Percentiles rank a stretch among this genome's conserved stretches.
These are phyloP conservation scores for Amylostereum areolatum DNA, from an alignment of 1,284 basidiomycete species.

Conservation along the genomic window DNA sequence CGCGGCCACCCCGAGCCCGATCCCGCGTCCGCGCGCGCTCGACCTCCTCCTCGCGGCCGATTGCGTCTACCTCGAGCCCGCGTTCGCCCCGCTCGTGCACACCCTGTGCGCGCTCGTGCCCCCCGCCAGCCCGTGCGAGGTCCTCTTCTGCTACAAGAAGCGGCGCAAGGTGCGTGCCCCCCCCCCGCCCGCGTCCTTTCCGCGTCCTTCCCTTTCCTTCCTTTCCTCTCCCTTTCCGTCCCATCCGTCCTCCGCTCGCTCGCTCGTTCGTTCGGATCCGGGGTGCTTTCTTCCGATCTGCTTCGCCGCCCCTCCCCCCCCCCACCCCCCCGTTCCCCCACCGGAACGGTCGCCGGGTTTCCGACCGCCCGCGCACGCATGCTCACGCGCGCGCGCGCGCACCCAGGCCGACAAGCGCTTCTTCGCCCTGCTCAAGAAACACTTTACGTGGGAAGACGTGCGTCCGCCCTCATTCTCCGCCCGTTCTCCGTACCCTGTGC, in stretches of 20 bases:
- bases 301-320: too few relatives aligned
- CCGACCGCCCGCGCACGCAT: too few relatives aligned
- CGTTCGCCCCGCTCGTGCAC: slow-evolving; percentile 82
- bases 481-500: neutral
- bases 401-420: slow-evolving; percentile 85
- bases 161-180: slow-evolving; percentile 66
- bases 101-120: slow-evolving; percentile 66
- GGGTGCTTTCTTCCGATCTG: neutral
- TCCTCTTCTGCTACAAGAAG: slow-evolving; percentile 92
- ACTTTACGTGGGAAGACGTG: slow-evolving; percentile 76
- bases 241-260: neutral
- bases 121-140: slow-evolving; percentile 47
- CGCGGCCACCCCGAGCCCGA: slow-evolving; percentile 11
- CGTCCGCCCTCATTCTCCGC: slow-evolving; percentile 5
- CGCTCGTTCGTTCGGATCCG: neutral
- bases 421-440: slow-evolving; percentile 76
- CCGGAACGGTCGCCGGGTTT: too few relatives aligned
- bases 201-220: neutral
- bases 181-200: neutral
- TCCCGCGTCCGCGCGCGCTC: slow-evolving; percentile 43
- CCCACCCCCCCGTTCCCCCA: too few relatives aligned
- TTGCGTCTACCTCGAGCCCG: slow-evolving; percentile 95
- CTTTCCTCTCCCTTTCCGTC: neutral
- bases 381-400: too few relatives aligned
- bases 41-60: slow-evolving; percentile 83